Percentiles rank a stretch among this genome's conserved stretches.
Conservation (phyloP, 2,329 filamentous ascomycete genomes). For the Chrysoporthe cubensis region DNA sequence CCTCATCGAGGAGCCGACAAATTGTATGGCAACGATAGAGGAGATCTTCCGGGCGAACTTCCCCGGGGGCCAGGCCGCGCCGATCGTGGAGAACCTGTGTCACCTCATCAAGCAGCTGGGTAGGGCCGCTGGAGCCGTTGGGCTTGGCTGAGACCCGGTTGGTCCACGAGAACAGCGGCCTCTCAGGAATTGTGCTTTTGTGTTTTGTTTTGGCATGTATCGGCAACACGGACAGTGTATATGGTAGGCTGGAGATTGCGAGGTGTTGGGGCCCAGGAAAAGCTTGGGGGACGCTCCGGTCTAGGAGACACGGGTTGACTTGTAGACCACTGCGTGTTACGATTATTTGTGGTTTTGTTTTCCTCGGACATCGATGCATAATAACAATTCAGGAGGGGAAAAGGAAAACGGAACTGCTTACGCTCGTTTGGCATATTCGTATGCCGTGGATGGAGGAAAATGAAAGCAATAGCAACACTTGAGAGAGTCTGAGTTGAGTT, state of each 20-base stretch:
- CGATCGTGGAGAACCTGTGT: slow-evolving; percentile 70
- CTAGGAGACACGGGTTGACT: no score
- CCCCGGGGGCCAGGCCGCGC: slow-evolving; percentile 50
- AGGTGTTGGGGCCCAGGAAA: slow-evolving; percentile 1
- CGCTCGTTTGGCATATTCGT: no score
- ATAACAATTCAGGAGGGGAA: no score
- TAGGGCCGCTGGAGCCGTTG: slow-evolving; percentile 49
- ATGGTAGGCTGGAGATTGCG: background rate
- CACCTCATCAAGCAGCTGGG: slow-evolving; percentile 65
- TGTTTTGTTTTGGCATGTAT: background rate
- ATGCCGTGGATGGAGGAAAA: no score
- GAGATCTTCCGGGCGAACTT: slow-evolving; percentile 61
- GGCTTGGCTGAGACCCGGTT: slow-evolving; percentile 31
- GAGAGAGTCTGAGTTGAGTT: no score
- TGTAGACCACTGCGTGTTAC: no score
- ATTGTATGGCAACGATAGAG: slow-evolving; percentile 62
- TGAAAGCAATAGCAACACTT: no score
- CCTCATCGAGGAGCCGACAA: slow-evolving; percentile 58
- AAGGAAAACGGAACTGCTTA: no score
- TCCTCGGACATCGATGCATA: no score
- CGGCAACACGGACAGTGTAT: background rate
- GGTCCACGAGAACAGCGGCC: background rate
- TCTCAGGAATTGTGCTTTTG: background rate
- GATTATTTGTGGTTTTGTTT: no score
- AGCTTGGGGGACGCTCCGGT: background rate